These are phyloP conservation scores for Zalaria obscura DNA, from an alignment of 2,329 filamentous ascomycete genomes.

Conservation along the genomic window DNA sequence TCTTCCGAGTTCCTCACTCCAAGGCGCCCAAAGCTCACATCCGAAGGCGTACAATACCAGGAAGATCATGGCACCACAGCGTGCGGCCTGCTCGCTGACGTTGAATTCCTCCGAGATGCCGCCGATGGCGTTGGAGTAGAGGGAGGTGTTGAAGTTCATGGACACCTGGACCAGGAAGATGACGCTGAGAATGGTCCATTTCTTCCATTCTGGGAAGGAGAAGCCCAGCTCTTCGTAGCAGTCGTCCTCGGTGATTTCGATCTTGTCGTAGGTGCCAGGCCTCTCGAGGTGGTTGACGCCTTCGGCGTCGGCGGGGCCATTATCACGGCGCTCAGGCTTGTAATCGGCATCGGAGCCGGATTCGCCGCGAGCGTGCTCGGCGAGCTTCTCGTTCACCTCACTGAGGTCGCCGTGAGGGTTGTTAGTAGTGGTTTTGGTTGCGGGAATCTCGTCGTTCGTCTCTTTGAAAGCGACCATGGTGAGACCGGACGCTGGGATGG, in stretches of 20 bases:
- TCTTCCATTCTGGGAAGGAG: slow-evolving; percentile 34
- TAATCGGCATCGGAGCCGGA: too few species aligned
- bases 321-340: too few species aligned
- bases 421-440: too few species aligned
- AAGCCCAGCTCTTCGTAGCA: slow-evolving; percentile 37
- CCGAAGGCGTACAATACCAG: slow-evolving; percentile 60
- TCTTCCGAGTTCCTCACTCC: slow-evolving; percentile 71
- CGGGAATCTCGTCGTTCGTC: too few species aligned
- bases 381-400: too few species aligned
- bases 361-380: too few species aligned
- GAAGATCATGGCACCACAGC: slow-evolving; percentile 35
- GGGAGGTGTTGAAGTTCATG: slow-evolving; percentile 45
- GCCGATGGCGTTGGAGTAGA: slow-evolving; percentile 38
- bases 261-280: slow-evolving; percentile 26
- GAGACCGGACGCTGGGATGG: too few species aligned
- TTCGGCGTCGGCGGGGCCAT: background rate
- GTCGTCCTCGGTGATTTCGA: slow-evolving; percentile 34
- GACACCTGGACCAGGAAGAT: slow-evolving; percentile 41
- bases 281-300: slow-evolving; percentile 13
- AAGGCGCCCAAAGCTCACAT: slow-evolving; percentile 78
- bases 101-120: slow-evolving; percentile 31
- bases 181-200: slow-evolving; percentile 37
- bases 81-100: slow-evolving; percentile 32
- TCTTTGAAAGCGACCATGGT: too few species aligned
- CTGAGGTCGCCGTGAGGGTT: too few species aligned